phyloP scores from a whole-genome alignment of 2,329 filamentous ascomycete genomes.

The Fusarium chaquense region DNA sequence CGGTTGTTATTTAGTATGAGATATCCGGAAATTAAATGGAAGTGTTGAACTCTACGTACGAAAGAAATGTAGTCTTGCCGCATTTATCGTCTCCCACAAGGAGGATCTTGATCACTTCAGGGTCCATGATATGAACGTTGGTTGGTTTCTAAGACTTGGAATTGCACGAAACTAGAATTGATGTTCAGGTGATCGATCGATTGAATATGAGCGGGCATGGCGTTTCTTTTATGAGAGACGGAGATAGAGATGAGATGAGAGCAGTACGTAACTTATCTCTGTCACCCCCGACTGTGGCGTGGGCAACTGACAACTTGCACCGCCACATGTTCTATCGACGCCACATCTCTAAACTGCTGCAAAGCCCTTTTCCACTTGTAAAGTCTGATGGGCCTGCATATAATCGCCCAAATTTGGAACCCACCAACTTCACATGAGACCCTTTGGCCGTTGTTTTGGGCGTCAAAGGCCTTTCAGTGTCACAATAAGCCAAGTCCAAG shows the following conservation, averaged over 20 bases:
- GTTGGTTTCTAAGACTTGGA: neutral
- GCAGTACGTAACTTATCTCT: constrained; percentile 45
- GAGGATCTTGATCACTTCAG: constrained; percentile 64
- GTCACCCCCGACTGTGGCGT: constrained; percentile 36
- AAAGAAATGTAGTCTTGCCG: constrained; percentile 72
- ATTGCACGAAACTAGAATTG: neutral
- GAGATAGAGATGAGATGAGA: constrained; percentile 43
- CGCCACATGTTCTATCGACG: constrained; percentile 29
- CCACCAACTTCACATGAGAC: constrained; percentile 49
- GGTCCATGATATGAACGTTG: constrained; percentile 56
- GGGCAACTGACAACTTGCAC: neutral
- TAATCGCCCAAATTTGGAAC: constrained; percentile 43
- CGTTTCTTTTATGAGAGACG: constrained; percentile 17
- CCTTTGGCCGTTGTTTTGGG: constrained; percentile 43
- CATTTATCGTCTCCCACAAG: constrained; percentile 70
- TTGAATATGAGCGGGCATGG: constrained; percentile 12
- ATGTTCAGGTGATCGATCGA: neutral
- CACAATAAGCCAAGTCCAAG: constrained; percentile 30
- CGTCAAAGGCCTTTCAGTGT: constrained; percentile 45
- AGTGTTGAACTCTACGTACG: constrained; percentile 58
- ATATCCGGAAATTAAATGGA: constrained; percentile 15
- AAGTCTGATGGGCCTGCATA: constrained; percentile 43
- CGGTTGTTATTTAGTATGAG: constrained; percentile 18
- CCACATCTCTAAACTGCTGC: constrained; percentile 37
- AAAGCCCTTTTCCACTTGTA: constrained; percentile 44